Base-by-base conservation (phyloP, 306 rosid species). In the Notholithocarpus densiflorus region DNA sequence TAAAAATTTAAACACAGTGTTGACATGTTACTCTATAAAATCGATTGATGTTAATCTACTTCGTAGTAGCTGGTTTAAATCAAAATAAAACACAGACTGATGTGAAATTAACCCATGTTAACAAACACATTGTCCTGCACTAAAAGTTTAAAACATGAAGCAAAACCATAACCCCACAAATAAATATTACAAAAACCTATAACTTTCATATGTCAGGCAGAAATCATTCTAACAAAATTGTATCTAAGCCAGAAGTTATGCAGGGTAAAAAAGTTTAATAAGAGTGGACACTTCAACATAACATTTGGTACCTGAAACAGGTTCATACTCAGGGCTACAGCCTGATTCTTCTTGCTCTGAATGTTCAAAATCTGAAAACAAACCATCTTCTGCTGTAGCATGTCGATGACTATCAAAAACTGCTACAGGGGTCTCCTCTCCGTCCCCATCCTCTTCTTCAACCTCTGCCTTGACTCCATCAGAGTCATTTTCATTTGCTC, bases 311-410 rank as follows among this genome's bases (percentile, higher is more conserved):
- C 70, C 53, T 77, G 79, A 31, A 19, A 12, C 29, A 53, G 77
- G 76, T 15, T 82, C 89, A 56, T 84, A 81, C 48, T 85, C 87
- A 0, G 83, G 77, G 73, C 87, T 85, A 85, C 89, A 85, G 27
- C 76, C 77, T 76, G 45, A 80, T 20, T 81, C 82, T 65, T 87
- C 89, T 75, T 81, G 13, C 66, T 85, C 37, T 31, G 80, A 9
- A 31, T 85, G 13, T 64, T 24, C 71, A 64, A 11, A 24, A 24
- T 64, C 71, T 64, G 71, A 64, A 23, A 24, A 24, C 32, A 29
- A 29, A 64, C 71, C 71, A 15, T 24, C 40, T 10, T 24, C 43
- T 24, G 37, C 43, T 27, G 71, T 26, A 24, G 34, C 71, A 64
- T 64, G 32, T 5, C 0, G 71, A 17, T 23, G n/a, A 64, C 27